Evolutionary conservation across 1,284 basidiomycete species (phyloP).

Genomic region (Cryptococcus deneoformans): DNA sequence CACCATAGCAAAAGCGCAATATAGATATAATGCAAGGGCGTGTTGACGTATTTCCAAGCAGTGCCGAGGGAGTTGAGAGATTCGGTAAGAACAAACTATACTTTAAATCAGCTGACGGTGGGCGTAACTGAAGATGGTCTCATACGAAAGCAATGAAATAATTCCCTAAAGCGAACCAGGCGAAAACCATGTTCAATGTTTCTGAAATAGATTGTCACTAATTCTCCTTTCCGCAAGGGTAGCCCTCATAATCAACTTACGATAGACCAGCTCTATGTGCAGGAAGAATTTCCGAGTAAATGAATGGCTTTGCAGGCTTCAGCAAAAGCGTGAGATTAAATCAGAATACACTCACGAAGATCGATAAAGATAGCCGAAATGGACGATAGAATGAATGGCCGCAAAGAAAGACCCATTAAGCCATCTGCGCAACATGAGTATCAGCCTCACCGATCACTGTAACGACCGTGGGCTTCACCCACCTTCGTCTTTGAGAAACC

Average conservation of each 20-base stretch:
- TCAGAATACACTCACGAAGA: constrained; percentile 55
- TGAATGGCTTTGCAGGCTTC: constrained; percentile 55
- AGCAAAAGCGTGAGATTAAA: background rate
- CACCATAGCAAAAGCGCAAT: constrained; percentile 78
- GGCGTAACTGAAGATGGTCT: background rate
- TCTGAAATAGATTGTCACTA: constrained; percentile 47
- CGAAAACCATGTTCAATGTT: constrained; percentile 81
- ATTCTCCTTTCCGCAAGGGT: background rate
- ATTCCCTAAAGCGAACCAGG: constrained; percentile 88
- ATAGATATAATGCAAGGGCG: constrained; percentile 67
- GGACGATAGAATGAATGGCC: constrained; percentile 80
- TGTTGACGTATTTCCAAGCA: constrained; percentile 60
- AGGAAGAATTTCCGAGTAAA: constrained; percentile 88
- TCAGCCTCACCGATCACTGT: background rate
- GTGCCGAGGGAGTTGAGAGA: constrained; percentile 77
- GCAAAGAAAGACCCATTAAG: constrained; percentile 98
- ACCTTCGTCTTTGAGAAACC: constrained; percentile 82
- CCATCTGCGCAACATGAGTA: constrained; percentile 56
- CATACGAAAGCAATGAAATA: constrained; percentile 79
- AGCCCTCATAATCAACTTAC: constrained; percentile 19
- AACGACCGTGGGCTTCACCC: background rate
- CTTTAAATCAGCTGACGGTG: background rate
- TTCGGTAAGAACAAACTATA: constrained; percentile 61
- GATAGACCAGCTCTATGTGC: constrained; percentile 91
- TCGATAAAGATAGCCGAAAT: constrained; percentile 90